Conservation (phyloP, 345 rosid genomes). For the Eucalyptus regnans region DNA sequence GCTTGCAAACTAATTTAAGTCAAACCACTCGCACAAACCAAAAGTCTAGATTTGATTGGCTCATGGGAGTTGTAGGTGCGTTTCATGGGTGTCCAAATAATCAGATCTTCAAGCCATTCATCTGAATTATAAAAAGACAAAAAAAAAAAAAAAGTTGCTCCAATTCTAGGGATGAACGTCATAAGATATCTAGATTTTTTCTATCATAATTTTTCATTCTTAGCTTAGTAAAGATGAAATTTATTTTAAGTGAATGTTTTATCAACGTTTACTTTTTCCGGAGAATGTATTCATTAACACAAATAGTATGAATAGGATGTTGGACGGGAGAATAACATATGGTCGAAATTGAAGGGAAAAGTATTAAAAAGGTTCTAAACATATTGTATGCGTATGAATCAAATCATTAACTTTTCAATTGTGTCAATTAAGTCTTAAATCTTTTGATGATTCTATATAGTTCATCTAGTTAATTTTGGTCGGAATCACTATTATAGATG, state of each 20-base stretch:
- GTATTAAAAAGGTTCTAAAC: no score
- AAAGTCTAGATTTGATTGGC: background rate
- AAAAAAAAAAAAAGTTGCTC: background rate
- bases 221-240: no score
- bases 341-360: background rate
- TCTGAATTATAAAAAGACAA: fast-evolving
- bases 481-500: fast-evolving
- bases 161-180: background rate
- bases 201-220: background rate
- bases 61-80: fast-evolving
- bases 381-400: no score
- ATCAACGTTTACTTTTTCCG: background rate
- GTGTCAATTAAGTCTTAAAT: fast-evolving
- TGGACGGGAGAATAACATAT: background rate
- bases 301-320: background rate
- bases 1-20: background rate
- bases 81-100: background rate
- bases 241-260: background rate
- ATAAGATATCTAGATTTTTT: background rate
- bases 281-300: background rate
- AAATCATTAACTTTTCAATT: no score
- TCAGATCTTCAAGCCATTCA: background rate
- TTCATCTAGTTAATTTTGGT: no score
- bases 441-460: no score
- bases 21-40: fast-evolving